Evolutionary conservation across 495 filamentous ascomycete species (phyloP).

Genomic region (Xylaria scruposa): DNA sequence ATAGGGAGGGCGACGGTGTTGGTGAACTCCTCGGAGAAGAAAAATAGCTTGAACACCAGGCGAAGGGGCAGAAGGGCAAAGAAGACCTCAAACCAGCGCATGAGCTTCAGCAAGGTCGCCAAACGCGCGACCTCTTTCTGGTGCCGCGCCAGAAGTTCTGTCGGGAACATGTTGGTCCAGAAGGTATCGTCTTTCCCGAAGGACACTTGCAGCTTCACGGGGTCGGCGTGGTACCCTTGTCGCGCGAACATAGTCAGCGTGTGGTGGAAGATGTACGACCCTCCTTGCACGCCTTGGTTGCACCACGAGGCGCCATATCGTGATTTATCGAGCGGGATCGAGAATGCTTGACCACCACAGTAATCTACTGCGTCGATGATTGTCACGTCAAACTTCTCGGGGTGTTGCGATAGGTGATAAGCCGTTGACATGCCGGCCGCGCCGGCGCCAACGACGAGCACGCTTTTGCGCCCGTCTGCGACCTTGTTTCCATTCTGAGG

Average conservation of each 20-base stretch:
- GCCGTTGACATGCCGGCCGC: slow-evolving; percentile 79
- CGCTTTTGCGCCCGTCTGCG: slow-evolving; percentile 48
- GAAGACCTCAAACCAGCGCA: slow-evolving; percentile 72
- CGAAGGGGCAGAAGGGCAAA: slow-evolving; percentile 78
- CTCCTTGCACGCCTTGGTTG: slow-evolving; percentile 87
- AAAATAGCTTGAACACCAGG: slow-evolving; percentile 69
- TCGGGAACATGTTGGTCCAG: slow-evolving; percentile 85
- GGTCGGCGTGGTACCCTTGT: slow-evolving; percentile 70
- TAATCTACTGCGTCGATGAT: slow-evolving; percentile 71
- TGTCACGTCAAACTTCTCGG: slow-evolving; percentile 75
- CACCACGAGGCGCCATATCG: slow-evolving; percentile 76
- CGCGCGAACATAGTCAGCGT: slow-evolving; percentile 78
- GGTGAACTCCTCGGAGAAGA: slow-evolving; percentile 76
- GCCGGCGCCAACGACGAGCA: slow-evolving; percentile 68
- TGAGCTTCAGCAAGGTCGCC: slow-evolving; percentile 59
- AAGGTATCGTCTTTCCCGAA: slow-evolving; percentile 81
- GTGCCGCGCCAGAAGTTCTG: slow-evolving; percentile 66
- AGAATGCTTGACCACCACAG: slow-evolving; percentile 83
- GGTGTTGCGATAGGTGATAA: slow-evolving; percentile 73
- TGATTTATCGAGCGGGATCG: slow-evolving; percentile 71
- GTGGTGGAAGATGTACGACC: slow-evolving; percentile 79
- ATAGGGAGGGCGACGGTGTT: slow-evolving; percentile 75
- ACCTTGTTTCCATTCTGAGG: slow-evolving; percentile 24
- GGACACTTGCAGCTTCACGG: slow-evolving; percentile 78
- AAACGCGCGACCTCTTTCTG: slow-evolving; percentile 72